These are phyloP conservation scores for Penicillium paneum DNA, from an alignment of 2,329 filamentous ascomycete genomes.

Conservation along the genomic window DNA sequence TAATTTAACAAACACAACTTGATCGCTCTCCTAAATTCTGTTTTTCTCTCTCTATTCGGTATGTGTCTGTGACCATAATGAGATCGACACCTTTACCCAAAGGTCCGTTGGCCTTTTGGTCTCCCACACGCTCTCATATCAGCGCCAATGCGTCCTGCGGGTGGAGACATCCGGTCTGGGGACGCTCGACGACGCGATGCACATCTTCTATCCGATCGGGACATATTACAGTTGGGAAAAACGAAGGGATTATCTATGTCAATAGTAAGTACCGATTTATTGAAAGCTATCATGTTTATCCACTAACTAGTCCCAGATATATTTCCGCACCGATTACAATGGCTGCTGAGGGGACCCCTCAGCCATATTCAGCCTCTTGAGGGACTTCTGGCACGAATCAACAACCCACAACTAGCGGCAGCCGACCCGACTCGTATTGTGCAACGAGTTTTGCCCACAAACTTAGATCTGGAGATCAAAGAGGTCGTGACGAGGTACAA, in stretches of 20 bases:
- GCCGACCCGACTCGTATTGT: slow-evolving; percentile 57
- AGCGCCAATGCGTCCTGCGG: background rate
- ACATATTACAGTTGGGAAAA: slow-evolving; percentile 71
- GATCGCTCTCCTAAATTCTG: background rate
- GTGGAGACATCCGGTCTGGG: slow-evolving; percentile 16
- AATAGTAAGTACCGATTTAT: slow-evolving; percentile 61
- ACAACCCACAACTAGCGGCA: slow-evolving; percentile 51
- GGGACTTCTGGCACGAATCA: slow-evolving; percentile 50
- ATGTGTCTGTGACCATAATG: slow-evolving; percentile 16
- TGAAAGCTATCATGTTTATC: slow-evolving; percentile 5
- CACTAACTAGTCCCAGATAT: slow-evolving; percentile 57
- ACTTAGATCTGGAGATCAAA: slow-evolving; percentile 65
- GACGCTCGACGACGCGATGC: slow-evolving; percentile 28
- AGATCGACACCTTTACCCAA: slow-evolving; percentile 16
- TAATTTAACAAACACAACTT: background rate
- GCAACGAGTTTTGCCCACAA: slow-evolving; percentile 60
- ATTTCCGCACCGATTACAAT: slow-evolving; percentile 74
- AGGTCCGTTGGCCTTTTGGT: slow-evolving; percentile 8
- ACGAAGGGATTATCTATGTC: slow-evolving; percentile 84
- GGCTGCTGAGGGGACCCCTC: slow-evolving; percentile 55
- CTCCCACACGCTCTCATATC: background rate
- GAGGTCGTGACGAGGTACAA: slow-evolving; percentile 81
- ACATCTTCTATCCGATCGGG: slow-evolving; percentile 65
- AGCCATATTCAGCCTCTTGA: slow-evolving; percentile 46
- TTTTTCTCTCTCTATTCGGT: background rate